Evolutionary conservation across 371 early-diverging fungal species (phyloP).

Genomic region (Mucor racemosus): DNA sequence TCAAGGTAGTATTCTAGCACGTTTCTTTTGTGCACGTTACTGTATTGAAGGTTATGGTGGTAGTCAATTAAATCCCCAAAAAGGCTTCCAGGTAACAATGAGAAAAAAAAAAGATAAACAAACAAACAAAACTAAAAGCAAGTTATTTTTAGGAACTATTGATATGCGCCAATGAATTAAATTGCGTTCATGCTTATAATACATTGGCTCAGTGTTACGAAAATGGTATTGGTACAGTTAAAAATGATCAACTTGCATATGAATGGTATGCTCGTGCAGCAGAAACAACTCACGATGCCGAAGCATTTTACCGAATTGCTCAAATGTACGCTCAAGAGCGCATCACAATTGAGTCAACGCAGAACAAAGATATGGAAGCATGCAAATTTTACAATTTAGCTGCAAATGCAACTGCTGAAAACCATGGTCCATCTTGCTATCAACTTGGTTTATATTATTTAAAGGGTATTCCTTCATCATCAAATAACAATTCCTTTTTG

Average conservation of each 20-base stretch:
- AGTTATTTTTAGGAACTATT: slow-evolving; percentile 38
- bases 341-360: not conserved
- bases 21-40: slow-evolving; percentile 51
- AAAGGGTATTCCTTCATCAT: slow-evolving; percentile 28
- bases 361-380: slow-evolving; percentile 39
- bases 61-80: slow-evolving; percentile 38
- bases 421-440: slow-evolving; percentile 42
- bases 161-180: slow-evolving; percentile 43
- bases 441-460: slow-evolving; percentile 41
- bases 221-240: slow-evolving; percentile 45
- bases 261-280: slow-evolving; percentile 48
- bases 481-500: slow-evolving; percentile 7
- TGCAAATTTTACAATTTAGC: slow-evolving; percentile 38
- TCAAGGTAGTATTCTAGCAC: slow-evolving; percentile 41
- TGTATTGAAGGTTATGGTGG: slow-evolving; percentile 45
- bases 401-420: slow-evolving; percentile 28
- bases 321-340: slow-evolving; percentile 39
- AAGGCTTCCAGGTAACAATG: slow-evolving; percentile 41
- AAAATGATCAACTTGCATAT: slow-evolving; percentile 53
- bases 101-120: too few relatives aligned
- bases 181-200: slow-evolving; percentile 45
- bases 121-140: not conserved
- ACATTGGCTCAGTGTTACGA: slow-evolving; percentile 52
- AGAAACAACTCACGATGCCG: slow-evolving; percentile 39
- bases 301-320: slow-evolving; percentile 50